Percentiles rank a stretch among this genome's conserved stretches.
Conservation (phyloP, 2,329 filamentous ascomycete species). For the Pseudogymnoascus sp. region DNA sequence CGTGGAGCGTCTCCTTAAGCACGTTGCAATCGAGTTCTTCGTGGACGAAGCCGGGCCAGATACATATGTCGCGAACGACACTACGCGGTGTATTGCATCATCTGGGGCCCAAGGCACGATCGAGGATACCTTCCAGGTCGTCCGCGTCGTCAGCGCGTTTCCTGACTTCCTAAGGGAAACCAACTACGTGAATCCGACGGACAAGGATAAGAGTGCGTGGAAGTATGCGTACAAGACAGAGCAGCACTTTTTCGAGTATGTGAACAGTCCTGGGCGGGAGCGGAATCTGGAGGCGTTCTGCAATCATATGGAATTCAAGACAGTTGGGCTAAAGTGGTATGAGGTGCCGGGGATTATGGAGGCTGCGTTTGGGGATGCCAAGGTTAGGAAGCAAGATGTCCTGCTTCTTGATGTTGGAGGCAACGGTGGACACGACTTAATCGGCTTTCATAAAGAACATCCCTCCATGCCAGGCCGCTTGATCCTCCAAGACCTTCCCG, state of each 20-base stretch:
- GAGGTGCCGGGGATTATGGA: conserved; percentile 8
- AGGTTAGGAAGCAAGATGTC: not conserved
- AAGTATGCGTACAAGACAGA: conserved; percentile 9
- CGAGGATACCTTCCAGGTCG: not conserved
- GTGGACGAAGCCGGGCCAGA: conserved; percentile 6
- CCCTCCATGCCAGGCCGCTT: not conserved
- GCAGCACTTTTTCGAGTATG: conserved; percentile 7
- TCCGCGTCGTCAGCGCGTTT: not conserved
- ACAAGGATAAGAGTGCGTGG: conserved; percentile 9
- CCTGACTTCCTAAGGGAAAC: conserved; percentile 1
- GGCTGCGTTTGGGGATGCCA: not conserved
- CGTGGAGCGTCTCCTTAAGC: conserved; percentile 6
- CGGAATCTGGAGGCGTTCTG: not conserved
- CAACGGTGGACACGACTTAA: conserved; percentile 12
- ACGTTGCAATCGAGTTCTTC: conserved; percentile 1
- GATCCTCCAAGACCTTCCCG: conserved; percentile 13
- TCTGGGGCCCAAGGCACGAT: not conserved
- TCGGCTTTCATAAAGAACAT: not conserved
- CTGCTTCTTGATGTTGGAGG: conserved; percentile 14
- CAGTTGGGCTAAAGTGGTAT: conserved; percentile 9
- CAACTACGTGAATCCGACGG: conserved; percentile 7
- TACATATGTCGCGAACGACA: conserved; percentile 3
- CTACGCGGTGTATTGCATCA: not conserved
- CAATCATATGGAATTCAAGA: conserved; percentile 10
- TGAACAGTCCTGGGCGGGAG: conserved; percentile 4